Evolutionary conservation across 345 rosid genomes (phyloP).

Genomic region (Citrus glauca): DNA sequence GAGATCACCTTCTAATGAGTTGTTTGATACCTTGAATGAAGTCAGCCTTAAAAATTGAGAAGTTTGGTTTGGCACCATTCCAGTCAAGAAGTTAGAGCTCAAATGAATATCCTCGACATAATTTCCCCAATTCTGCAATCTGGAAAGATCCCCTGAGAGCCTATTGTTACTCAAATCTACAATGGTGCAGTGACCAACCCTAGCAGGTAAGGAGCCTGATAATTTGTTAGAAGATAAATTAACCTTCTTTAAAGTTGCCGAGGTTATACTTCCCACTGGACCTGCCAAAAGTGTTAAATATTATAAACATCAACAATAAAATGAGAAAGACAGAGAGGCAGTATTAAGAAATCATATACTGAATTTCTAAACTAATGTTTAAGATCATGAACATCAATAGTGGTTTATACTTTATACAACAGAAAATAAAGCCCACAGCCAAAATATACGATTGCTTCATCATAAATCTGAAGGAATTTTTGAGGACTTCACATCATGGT

Average conservation of each 20-base stretch:
- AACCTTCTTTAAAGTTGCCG: slow-evolving; percentile 68
- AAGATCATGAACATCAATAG: background rate
- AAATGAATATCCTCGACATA: slow-evolving; percentile 63
- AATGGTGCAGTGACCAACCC: slow-evolving; percentile 59
- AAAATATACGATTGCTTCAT: background rate
- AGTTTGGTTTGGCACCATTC: slow-evolving; percentile 61
- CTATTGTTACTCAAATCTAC: slow-evolving; percentile 74
- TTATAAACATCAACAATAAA: background rate
- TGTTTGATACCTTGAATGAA: slow-evolving; percentile 55
- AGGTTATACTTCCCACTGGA: slow-evolving; percentile 65
- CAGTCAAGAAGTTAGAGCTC: slow-evolving; percentile 69
- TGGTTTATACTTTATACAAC: background rate
- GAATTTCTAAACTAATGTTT: background rate
- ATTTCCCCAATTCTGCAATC: slow-evolving; percentile 79
- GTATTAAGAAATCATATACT: background rate
- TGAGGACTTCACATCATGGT: background rate
- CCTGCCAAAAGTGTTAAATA: slow-evolving; percentile 45
- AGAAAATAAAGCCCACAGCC: background rate
- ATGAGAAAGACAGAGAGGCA: background rate
- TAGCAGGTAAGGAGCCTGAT: slow-evolving; percentile 62
- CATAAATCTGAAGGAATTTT: slow-evolving; percentile 1
- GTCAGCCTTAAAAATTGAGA: slow-evolving; percentile 72
- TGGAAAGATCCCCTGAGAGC: slow-evolving; percentile 67
- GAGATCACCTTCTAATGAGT: slow-evolving; percentile 62
- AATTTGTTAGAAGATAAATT: slow-evolving; percentile 74